Evolutionary conservation across 768 basidiomycete species (phyloP).

Genomic region (Neoboletus brunneissimus): DNA sequence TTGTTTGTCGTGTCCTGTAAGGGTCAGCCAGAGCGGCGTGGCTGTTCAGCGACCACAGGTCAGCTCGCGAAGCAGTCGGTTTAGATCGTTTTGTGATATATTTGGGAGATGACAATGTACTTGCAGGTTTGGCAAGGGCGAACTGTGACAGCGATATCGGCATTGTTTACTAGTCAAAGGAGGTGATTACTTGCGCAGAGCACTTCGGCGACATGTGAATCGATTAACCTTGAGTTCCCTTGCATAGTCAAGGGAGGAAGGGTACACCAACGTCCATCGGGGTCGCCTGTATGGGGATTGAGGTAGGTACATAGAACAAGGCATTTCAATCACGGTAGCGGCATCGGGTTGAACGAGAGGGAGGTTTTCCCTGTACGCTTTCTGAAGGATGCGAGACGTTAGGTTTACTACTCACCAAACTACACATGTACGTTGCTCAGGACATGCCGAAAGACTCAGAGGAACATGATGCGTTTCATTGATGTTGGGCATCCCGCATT

Average conservation of each 20-base stretch:
- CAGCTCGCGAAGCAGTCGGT: constrained; percentile 33
- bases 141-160: constrained; percentile 30
- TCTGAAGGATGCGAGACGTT: constrained; percentile 36
- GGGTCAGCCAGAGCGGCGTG: constrained; percentile 46
- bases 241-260: constrained; percentile 24
- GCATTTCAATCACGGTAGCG: neutral
- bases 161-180: neutral
- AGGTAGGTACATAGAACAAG: neutral
- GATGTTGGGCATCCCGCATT: constrained; percentile 37
- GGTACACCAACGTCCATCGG: constrained; percentile 39
- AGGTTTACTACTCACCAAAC: constrained; percentile 32
- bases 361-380: constrained; percentile 34
- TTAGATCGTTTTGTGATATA: neutral
- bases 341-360: constrained; percentile 36
- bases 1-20: constrained; percentile 42
- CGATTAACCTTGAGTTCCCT: constrained; percentile 38
- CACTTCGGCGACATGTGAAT: constrained; percentile 28
- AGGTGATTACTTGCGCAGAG: constrained; percentile 28
- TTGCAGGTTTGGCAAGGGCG: constrained; percentile 48
- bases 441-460: neutral
- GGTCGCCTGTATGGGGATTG: constrained; percentile 27
- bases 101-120: constrained; percentile 2
- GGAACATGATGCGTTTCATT: too few species aligned
- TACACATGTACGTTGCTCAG: constrained; percentile 8
- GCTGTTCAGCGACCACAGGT: constrained; percentile 49